These are phyloP conservation scores for Cytospora mali DNA, from an alignment of 2,329 filamentous ascomycete species.

Conservation along the genomic window DNA sequence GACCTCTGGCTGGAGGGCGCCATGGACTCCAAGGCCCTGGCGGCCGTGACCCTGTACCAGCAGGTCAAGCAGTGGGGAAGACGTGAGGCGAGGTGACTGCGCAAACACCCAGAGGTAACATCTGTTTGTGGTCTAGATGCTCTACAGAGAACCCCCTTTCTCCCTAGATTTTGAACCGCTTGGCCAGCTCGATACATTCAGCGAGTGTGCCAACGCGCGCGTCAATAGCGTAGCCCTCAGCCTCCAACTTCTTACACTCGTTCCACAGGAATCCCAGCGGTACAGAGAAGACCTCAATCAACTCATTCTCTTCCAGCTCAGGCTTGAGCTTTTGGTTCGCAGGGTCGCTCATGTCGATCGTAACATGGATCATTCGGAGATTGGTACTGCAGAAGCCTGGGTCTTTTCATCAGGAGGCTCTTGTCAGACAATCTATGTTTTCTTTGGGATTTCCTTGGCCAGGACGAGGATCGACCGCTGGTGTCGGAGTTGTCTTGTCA, in stretches of 20 bases:
- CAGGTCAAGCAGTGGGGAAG: constrained; percentile 48
- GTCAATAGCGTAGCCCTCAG: constrained; percentile 76
- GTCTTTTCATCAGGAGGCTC: constrained; percentile 37
- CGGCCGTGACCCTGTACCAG: constrained; percentile 54
- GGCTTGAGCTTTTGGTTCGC: constrained; percentile 72
- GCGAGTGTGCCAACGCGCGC: constrained; percentile 76
- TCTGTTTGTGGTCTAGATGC: background rate
- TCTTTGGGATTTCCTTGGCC: background rate
- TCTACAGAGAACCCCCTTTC: background rate
- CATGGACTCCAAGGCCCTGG: constrained; percentile 62
- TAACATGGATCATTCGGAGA: constrained; percentile 70
- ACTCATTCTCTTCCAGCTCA: constrained; percentile 76
- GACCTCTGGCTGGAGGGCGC: constrained; percentile 61
- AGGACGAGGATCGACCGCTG: background rate
- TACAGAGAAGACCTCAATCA: constrained; percentile 77
- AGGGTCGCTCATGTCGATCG: constrained; percentile 67
- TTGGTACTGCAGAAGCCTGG: constrained; percentile 70
- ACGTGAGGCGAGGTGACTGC: constrained; percentile 9
- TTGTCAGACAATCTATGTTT: background rate
- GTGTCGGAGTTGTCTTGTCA: background rate
- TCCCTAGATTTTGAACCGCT: constrained; percentile 50
- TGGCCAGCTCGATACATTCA: constrained; percentile 75
- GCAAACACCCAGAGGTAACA: background rate
- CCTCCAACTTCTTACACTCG: constrained; percentile 67
- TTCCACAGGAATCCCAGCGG: constrained; percentile 66